Percentiles rank a stretch among this genome's conserved stretches.
Evolutionary conservation across 225 moss, liverwort and hornwort species (phyloP).

Genomic region (Physcomitrium patens): DNA sequence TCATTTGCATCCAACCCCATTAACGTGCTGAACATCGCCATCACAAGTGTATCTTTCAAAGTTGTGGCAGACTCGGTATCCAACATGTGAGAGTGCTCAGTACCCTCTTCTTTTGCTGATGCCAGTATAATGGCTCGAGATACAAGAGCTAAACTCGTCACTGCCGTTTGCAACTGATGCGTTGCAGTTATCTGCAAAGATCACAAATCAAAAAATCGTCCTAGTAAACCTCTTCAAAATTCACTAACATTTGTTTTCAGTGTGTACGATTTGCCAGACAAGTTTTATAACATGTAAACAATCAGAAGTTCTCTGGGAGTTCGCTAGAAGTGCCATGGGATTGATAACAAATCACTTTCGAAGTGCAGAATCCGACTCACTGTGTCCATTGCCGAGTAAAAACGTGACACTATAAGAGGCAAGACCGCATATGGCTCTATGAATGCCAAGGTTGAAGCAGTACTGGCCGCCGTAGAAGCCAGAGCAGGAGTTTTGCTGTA

Average conservation of each 20-base stretch:
- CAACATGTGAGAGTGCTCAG: conserved; percentile 56
- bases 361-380: conserved; percentile 54
- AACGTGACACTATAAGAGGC: conserved; percentile 89
- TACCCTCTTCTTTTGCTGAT: conserved; percentile 76
- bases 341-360: not conserved
- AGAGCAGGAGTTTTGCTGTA: conserved; percentile 92
- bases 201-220: conserved; percentile 16
- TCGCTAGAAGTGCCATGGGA: not conserved
- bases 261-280: conserved; percentile 12
- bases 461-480: conserved; percentile 88
- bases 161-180: conserved; percentile 97
- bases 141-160: conserved; percentile 94
- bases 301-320: not conserved
- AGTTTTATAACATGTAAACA: not conserved
- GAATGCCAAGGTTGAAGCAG: conserved; percentile 87
- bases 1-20: conserved; percentile 99
- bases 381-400: conserved; percentile 88
- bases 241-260: conserved; percentile 19
- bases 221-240: conserved; percentile 4
- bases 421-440: conserved; percentile 94
- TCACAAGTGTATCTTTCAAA: conserved; percentile 85
- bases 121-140: conserved; percentile 88
- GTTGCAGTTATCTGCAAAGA: conserved; percentile 87
- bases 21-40: conserved; percentile 98
- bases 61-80: conserved; percentile 70